Evolutionary conservation across 495 filamentous ascomycete species (phyloP).

Genomic region (Penicillium steckii): DNA sequence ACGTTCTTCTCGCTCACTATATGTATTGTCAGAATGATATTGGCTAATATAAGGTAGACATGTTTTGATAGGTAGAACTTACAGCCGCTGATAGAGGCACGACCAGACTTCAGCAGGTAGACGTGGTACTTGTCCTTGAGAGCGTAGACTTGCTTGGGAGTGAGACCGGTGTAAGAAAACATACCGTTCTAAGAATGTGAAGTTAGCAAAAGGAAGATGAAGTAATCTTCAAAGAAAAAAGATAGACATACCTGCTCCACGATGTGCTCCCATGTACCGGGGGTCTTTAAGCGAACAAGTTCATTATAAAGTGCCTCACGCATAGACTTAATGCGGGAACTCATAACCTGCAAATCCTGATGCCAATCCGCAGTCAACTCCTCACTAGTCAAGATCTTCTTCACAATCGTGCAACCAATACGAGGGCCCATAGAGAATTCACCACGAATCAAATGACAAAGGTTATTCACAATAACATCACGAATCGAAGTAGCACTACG

Average conservation of each 20-base stretch:
- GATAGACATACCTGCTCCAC: constrained; percentile 38
- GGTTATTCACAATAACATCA: constrained; percentile 40
- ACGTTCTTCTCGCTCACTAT: constrained; percentile 56
- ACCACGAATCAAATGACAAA: constrained; percentile 46
- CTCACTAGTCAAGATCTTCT: constrained; percentile 43
- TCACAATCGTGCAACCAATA: constrained; percentile 49
- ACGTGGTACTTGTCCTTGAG: constrained; percentile 50
- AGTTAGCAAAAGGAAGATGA: not conserved
- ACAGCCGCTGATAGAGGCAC: constrained; percentile 49
- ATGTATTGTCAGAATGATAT: constrained; percentile 2
- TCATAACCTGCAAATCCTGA: constrained; percentile 49
- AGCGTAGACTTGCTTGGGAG: constrained; percentile 41
- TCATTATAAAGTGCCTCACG: constrained; percentile 44
- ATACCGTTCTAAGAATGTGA: constrained; percentile 43
- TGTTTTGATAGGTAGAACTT: constrained; percentile 16
- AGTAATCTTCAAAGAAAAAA: not conserved
- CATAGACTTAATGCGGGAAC: constrained; percentile 50
- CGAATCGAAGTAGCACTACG: constrained; percentile 30
- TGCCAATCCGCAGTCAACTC: constrained; percentile 47
- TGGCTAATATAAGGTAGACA: not conserved
- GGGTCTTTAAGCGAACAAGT: constrained; percentile 41
- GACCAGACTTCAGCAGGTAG: constrained; percentile 48
- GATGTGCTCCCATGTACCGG: constrained; percentile 51
- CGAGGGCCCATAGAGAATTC: constrained; percentile 51
- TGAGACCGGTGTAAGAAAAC: constrained; percentile 53